These are phyloP conservation scores for Xylariaceae sp. DNA, from an alignment of 2,329 filamentous ascomycete genomes.

Conservation along the genomic window DNA sequence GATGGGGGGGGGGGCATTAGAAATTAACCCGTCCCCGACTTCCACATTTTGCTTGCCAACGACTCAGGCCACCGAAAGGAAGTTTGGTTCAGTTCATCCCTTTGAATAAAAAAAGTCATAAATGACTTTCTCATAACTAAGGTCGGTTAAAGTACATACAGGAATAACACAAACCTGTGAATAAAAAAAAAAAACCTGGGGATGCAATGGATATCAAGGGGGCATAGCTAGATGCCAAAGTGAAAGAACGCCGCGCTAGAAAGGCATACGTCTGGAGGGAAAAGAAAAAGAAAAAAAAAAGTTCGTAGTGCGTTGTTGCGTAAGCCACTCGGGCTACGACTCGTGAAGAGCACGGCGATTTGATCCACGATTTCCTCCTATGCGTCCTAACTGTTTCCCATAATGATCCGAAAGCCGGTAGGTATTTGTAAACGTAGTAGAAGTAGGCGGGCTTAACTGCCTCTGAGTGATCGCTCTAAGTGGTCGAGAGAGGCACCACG, in stretches of 20 bases:
- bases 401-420: too few relatives aligned
- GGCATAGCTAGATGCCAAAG: slow-evolving; percentile 7
- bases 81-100: too few relatives aligned
- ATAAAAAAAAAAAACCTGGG: not conserved
- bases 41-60: too few relatives aligned
- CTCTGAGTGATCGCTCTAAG: slow-evolving; percentile 12
- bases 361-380: slow-evolving; percentile 6
- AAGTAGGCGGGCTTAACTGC: too few relatives aligned
- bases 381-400: slow-evolving; percentile 12
- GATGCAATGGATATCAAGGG: slow-evolving; percentile 6
- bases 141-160: not conserved
- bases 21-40: too few relatives aligned
- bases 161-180: not conserved
- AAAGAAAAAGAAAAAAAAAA: not conserved
- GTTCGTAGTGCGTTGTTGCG: not conserved
- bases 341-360: not conserved
- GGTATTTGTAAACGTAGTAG: too few relatives aligned
- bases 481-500: slow-evolving; percentile 11
- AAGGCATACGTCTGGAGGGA: slow-evolving; percentile 2
- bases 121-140: not conserved
- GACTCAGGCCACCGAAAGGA: too few relatives aligned
- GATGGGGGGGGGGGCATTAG: too few relatives aligned
- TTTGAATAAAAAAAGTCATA: too few relatives aligned
- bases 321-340: not conserved
- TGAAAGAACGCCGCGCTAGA: slow-evolving; percentile 14